Evolutionary conservation across 2,329 filamentous ascomycete genomes (phyloP).

Genomic region (Epichloe gansuensis): DNA sequence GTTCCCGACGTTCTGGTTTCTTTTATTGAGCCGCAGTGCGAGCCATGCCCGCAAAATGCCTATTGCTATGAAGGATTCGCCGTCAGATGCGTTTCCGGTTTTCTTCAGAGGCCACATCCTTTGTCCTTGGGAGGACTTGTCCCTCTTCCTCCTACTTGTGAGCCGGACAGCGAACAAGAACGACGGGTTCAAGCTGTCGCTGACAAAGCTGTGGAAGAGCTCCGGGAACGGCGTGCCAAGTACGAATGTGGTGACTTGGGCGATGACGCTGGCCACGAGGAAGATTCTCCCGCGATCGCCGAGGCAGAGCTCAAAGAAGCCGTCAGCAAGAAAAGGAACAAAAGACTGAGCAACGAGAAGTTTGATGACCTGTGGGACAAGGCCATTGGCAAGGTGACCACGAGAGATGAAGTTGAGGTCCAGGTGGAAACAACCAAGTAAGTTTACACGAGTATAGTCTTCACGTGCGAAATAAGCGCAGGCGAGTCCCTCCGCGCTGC

Average conservation of each 20-base stretch:
- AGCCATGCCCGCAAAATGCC: slow-evolving; percentile 80
- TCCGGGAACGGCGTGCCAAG: slow-evolving; percentile 73
- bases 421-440: slow-evolving; percentile 34
- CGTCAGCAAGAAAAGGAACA: slow-evolving; percentile 63
- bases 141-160: slow-evolving; percentile 80
- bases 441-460: slow-evolving; percentile 25
- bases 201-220: slow-evolving; percentile 73
- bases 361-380: slow-evolving; percentile 80
- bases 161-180: slow-evolving; percentile 87
- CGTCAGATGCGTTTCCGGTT: slow-evolving; percentile 74
- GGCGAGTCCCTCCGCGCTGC: background rate
- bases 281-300: slow-evolving; percentile 44
- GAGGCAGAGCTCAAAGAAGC: slow-evolving; percentile 67
- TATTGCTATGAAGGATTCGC: slow-evolving; percentile 71
- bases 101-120: slow-evolving; percentile 73
- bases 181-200: slow-evolving; percentile 77
- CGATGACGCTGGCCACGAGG: slow-evolving; percentile 45
- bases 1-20: slow-evolving; percentile 61
- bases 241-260: slow-evolving; percentile 75
- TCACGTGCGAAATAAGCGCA: background rate
- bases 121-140: slow-evolving; percentile 68
- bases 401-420: slow-evolving; percentile 45
- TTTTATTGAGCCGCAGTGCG: slow-evolving; percentile 67
- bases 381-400: slow-evolving; percentile 59
- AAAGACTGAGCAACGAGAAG: slow-evolving; percentile 72